Conservation (phyloP, 2,329 filamentous ascomycete genomes). For the Trichoderma sp. region DNA sequence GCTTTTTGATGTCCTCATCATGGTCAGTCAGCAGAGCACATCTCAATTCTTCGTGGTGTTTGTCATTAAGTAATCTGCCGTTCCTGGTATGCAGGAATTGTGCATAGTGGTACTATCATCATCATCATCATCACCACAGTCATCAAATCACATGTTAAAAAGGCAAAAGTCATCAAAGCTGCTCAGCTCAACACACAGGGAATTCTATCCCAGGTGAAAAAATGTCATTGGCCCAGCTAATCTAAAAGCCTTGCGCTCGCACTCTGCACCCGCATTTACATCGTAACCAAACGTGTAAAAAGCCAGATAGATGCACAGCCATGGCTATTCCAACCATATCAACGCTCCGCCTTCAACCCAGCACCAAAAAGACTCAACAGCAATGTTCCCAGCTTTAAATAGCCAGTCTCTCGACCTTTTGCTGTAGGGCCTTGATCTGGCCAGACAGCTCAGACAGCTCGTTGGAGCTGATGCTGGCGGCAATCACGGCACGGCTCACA, state of each 20-base stretch:
- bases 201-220: constrained; percentile 4
- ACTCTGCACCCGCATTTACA: background rate
- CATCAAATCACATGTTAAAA: background rate
- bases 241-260: background rate
- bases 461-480: constrained; percentile 86
- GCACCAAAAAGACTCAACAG: background rate
- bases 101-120: background rate
- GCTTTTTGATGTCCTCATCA: background rate
- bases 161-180: background rate
- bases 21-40: background rate
- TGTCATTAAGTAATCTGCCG: background rate
- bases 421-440: constrained; percentile 86
- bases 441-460: constrained; percentile 83
- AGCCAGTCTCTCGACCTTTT: constrained; percentile 94
- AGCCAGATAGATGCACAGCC: background rate
- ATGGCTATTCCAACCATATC: background rate
- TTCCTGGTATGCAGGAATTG: background rate
- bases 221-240: constrained; percentile 12
- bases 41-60: background rate
- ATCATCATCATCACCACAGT: background rate
- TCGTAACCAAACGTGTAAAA: background rate
- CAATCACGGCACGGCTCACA: constrained; percentile 85
- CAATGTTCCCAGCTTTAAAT: constrained; percentile 61
- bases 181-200: background rate
- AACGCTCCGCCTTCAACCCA: background rate